Base-by-base conservation (phyloP, 805 yeast genomes). In the Suhomyces pyralidae region DNA sequence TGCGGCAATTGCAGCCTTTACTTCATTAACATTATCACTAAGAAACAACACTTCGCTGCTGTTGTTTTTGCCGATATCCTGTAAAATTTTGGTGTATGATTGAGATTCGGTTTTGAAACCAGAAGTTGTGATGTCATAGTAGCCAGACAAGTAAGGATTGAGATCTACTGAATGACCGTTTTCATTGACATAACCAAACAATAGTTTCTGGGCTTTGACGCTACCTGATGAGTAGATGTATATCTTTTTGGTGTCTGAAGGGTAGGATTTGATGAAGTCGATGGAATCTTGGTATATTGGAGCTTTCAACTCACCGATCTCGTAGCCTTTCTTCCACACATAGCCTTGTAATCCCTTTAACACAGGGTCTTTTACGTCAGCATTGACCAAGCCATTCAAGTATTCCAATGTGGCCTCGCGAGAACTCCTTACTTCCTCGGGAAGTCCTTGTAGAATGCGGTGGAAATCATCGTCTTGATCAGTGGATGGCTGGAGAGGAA, bases 211-310 rank as follows among this genome's bases (percentile, higher is more conserved):
- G 0, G 97, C 97, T 54, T 84, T 81, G 22, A 92, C 83, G 43
- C 94, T 85, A 0, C 98, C 98, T 25, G 96, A 88, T 0, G 97
- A 90, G 69, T 92, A 92, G 17, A 92, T 90, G 63, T 78, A 88
- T 0, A 90, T 71, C 2, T 71, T 70, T 3, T 45, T 20, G 3
- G 53, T 24, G 5, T 24, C 25, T 1, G 61, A 53, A 46, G 49
- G 24, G 81, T 84, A 80, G 10, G 46, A 32, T 2, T 61, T 51
- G 49, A 91, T 80, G 44, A 81, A 79, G 0, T 70, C 69, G 45
- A 88, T 76, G 0, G 94, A 92, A 67, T 92, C 98, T 0, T 59
- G 62, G 62, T 82, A 92, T 4, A 92, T 64, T 0, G 96, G 96
- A 0, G 96, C 94, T 58, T 74, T 76, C 52, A 92, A 77, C 53